Conservation (phyloP, 2,329 filamentous ascomycete species). For the Colletotrichum tabaci region DNA sequence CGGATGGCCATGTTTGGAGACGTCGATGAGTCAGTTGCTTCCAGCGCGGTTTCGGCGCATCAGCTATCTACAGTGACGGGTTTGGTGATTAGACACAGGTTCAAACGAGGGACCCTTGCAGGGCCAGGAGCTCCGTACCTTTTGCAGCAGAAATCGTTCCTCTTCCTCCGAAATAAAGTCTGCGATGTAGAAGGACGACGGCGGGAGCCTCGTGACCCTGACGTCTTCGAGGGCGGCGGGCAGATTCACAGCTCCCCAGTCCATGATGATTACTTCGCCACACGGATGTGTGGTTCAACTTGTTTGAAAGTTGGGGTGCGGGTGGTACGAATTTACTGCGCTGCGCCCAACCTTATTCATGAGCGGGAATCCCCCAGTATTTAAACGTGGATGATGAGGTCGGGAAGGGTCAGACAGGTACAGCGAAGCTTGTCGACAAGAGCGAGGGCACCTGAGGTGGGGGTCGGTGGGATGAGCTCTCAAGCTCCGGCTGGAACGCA, state of each 20-base stretch:
- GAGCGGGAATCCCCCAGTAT: conserved; percentile 6
- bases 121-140: conserved; percentile 63
- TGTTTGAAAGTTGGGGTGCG: conserved; percentile 15
- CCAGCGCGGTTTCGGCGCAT: conserved; percentile 84
- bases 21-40: conserved; percentile 89
- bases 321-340: conserved; percentile 2
- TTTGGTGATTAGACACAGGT: not conserved
- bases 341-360: conserved; percentile 21
- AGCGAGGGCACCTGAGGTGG: conserved; percentile 5
- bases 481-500: conserved; percentile 17
- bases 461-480: conserved; percentile 19
- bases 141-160: conserved; percentile 78
- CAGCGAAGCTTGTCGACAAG: conserved; percentile 24
- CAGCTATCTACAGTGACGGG: conserved; percentile 65
- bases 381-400: conserved; percentile 7
- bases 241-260: conserved; percentile 46
- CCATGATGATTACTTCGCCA: conserved; percentile 21
- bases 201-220: conserved; percentile 70
- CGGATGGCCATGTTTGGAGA: conserved; percentile 91
- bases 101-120: not conserved
- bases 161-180: conserved; percentile 86
- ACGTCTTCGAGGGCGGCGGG: conserved; percentile 66
- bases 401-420: conserved; percentile 11
- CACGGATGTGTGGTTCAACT: not conserved
- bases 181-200: conserved; percentile 85